Evolutionary conservation across 805 yeast species (phyloP).

Genomic region (Candida awuae): DNA sequence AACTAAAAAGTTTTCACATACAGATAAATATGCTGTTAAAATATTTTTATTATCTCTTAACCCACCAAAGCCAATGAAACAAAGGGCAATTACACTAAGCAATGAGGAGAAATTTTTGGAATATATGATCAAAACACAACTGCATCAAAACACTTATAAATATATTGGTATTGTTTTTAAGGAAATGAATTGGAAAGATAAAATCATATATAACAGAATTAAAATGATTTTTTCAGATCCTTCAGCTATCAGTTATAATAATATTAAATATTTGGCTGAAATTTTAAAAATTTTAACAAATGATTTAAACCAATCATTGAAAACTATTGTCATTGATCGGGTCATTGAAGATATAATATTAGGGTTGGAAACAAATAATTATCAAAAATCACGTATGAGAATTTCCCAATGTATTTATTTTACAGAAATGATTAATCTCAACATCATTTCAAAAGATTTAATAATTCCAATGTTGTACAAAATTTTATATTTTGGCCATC

Average conservation of each 20-base stretch:
- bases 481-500: conserved; percentile 60
- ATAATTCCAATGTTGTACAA: conserved; percentile 46
- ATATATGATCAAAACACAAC: conserved; percentile 43
- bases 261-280: conserved; percentile 41
- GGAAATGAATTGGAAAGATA: conserved; percentile 40
- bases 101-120: conserved; percentile 43
- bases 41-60: conserved; percentile 46
- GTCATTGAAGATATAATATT: conserved; percentile 53
- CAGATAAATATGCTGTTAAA: conserved; percentile 51
- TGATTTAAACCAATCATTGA: conserved; percentile 21
- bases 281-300: conserved; percentile 34
- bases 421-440: conserved; percentile 45
- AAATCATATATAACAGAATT: conserved; percentile 26
- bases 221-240: conserved; percentile 47
- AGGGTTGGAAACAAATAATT: conserved; percentile 61
- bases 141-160: conserved; percentile 31
- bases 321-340: conserved; percentile 43
- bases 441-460: conserved; percentile 38
- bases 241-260: conserved; percentile 52
- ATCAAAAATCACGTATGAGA: conserved; percentile 49
- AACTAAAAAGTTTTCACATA: conserved; percentile 41
- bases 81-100: conserved; percentile 24
- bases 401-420: conserved; percentile 55
- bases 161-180: conserved; percentile 32
- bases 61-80: conserved; percentile 41